Base-by-base conservation (phyloP, 306 rosid genomes). In the cucumber (Cucumis sativus) region DNA sequence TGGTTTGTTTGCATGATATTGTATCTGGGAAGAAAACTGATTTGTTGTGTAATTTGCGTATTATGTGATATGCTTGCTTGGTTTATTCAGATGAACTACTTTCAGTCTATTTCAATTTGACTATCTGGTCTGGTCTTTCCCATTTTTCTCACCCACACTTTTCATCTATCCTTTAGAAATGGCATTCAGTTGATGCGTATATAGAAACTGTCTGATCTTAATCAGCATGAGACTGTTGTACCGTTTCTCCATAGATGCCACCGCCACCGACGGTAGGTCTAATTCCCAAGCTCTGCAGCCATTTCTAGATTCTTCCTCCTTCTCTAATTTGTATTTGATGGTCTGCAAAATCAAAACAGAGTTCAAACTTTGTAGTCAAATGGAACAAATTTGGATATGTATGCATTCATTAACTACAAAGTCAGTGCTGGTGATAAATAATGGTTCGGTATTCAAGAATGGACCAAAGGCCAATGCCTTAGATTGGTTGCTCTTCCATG, bases 261-360 rank as follows among this genome's bases (percentile, higher is more conserved):
- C 25, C 25, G 25, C 25, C 25, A 23, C 25, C 17, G 54, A 47
- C 54, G 16, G 54, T 47, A 47, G 4, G 3, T 47, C 54, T 47
- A 13, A 91, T 88, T 66, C 86, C 87, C 91, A 93, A 85, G 83
- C 97, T 91, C 66, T 90, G 92, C 39, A 89, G 90, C 97, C 97
- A 93, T 84, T 91, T 93, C 37, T 54, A 88, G 83, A 87, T 72
- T 56, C 72, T 91, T 93, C 80, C 76, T 91, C 82, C 76, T 87
- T 66, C 84, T 89, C 88, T 84, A 82, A 84, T 93, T 92, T 93
- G 85, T 78, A 4, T 57, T 3, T 57, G 61, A 57, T 57, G 61
- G 51, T 23, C 77, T 20, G 55, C 62, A 83, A 66, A 40, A 9
- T 10, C 35, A 73, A 37, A 69, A 70, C 25, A 14, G 17, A 23